Percentiles rank a stretch among this genome's conserved stretches.
These are phyloP conservation scores for Pleomassaria siparia DNA, from an alignment of 2,329 filamentous ascomycete genomes.

Conservation along the genomic window DNA sequence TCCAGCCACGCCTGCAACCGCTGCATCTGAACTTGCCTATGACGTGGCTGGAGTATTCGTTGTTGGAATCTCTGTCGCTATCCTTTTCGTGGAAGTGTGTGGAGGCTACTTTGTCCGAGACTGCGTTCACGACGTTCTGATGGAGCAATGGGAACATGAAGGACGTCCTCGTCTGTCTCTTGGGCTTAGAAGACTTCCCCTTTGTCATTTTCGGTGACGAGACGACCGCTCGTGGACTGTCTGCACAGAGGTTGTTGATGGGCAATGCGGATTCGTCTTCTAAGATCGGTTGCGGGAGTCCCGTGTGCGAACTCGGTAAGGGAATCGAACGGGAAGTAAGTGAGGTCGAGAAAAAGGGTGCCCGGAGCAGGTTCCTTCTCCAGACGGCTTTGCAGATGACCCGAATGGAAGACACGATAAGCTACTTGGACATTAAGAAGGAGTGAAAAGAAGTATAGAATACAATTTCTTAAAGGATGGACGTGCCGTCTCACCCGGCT, in stretches of 20 bases:
- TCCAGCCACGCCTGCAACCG: constrained; percentile 14
- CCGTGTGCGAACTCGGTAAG: neutral
- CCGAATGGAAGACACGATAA: neutral
- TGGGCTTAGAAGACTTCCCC: constrained; percentile 1
- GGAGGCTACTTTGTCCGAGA: constrained; percentile 2
- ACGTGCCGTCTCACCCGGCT: too few species aligned
- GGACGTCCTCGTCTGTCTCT: constrained; percentile 2
- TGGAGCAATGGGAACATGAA: constrained; percentile 8
- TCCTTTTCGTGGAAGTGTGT: constrained; percentile 1
- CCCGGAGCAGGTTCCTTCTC: neutral
- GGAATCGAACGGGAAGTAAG: neutral
- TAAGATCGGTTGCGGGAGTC: neutral
- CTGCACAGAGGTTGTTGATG: constrained; percentile 1
- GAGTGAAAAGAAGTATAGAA: too few species aligned
- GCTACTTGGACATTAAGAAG: neutral
- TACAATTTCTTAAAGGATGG: too few species aligned
- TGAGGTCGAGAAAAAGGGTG: neutral
- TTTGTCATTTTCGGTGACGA: neutral
- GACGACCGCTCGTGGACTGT: constrained; percentile 1
- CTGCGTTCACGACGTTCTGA: constrained; percentile 3
- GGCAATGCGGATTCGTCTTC: neutral
- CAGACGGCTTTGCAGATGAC: neutral
- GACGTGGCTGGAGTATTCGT: constrained; percentile 12
- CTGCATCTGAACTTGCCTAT: constrained; percentile 21
- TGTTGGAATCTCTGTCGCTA: constrained; percentile 2